phyloP scores from a whole-genome alignment of 202 grass and related monocot genomes.

The Bolboschoenoplectus hybrid region DNA sequence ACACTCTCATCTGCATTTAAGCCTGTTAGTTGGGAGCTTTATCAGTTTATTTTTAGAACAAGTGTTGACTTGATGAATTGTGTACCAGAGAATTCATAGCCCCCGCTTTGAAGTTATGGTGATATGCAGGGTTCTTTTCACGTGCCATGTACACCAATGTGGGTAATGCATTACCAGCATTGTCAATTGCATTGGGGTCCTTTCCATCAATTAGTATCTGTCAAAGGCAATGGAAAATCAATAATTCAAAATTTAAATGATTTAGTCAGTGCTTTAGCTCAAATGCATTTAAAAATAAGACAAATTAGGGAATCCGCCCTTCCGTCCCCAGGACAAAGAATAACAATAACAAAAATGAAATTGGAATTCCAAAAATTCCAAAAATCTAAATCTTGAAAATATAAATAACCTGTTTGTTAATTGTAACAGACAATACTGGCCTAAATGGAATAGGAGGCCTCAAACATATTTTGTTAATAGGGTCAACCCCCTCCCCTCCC shows the following conservation, averaged over 20 bases:
- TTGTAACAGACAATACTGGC: neutral
- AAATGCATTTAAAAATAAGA: neutral
- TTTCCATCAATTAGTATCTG: slow-evolving; percentile 74
- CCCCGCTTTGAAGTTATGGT: slow-evolving; percentile 92
- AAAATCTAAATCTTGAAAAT: neutral
- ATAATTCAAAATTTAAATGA: neutral
- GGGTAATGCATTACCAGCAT: slow-evolving; percentile 55
- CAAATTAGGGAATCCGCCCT: neutral
- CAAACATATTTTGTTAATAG: neutral
- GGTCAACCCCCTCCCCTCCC: neutral
- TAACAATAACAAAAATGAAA: neutral
- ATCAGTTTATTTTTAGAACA: neutral
- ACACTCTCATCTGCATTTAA: slow-evolving; percentile 66
- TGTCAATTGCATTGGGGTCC: slow-evolving; percentile 46
- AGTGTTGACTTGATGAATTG: slow-evolving; percentile 5
- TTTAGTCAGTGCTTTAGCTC: neutral
- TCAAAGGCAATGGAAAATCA: slow-evolving; percentile 15
- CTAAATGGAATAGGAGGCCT: neutral
- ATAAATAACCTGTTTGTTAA: neutral
- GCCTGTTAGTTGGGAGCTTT: slow-evolving; percentile 34
- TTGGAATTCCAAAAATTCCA: neutral
- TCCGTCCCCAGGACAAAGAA: neutral
- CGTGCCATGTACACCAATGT: slow-evolving; percentile 80
- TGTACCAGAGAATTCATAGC: slow-evolving; percentile 84
- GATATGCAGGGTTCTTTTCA: slow-evolving; percentile 61